Evolutionary conservation across 2,329 filamentous ascomycete species (phyloP), one percentile per base, ranked within the genome.

Genomic region (Trichoderma arundinaceum): DNA sequence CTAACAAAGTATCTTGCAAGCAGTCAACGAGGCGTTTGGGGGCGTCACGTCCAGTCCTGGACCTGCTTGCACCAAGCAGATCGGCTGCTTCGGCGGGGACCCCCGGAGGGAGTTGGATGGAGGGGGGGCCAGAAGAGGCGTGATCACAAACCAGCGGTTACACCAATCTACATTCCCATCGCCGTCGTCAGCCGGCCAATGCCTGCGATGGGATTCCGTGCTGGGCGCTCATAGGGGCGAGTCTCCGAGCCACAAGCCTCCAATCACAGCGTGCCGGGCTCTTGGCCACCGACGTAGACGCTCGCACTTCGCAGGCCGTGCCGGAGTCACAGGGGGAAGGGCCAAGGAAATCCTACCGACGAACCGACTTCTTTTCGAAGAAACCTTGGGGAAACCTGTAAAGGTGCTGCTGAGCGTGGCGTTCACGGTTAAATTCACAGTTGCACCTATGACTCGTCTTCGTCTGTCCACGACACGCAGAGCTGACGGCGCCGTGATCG

Each of bases 51-150:
- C 33, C 33, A 33, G 33, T 17, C 53, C 28, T 22, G 35, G 35
- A 44, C 54, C 39, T 48, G 32, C 56, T 43, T 39, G 39, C 39
- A 17, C 59, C 49, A 62, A 49, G 44, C 57, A 41, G 59, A 62
- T 62, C 59, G 59, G 59, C 59, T 62, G 38, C 48, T 41, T 62
- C 59, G 59, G 59, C 59, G 59, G 59, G 33, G 52, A 44, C 39
- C 59, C 49, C 49, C 59, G 39, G 39, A n/a, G 35, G 28, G 46
- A 39, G 35, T 46, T 44, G 54, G 49, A 19, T 41, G 39, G 39
- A 33, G 38, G 39, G 28, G 17, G 9, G 19, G 8, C 22, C 22
- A 28, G 10, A 51, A 53, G 33, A 62, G 39, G 59, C 59, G 49
- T 62, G 49, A 53, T 48, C 59, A 43, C 44, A 19, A 19, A 17